phyloP scores from a whole-genome alignment of 2,329 filamentous ascomycete genomes.

The Penicillium aurantiogriseum region DNA sequence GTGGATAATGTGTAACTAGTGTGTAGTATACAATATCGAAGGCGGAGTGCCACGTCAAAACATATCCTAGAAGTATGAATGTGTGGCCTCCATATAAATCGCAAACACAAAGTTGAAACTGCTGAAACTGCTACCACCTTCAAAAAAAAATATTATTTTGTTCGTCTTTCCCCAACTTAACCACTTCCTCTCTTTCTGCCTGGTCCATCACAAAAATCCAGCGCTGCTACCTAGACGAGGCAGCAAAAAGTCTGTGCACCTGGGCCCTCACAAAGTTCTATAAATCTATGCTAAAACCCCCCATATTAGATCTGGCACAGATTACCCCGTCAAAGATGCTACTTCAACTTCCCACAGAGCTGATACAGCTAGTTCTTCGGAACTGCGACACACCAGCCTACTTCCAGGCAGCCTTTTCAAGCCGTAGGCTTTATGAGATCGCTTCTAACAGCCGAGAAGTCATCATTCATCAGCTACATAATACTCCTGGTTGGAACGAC shows the following conservation, averaged over 20 bases:
- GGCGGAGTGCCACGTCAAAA: background rate
- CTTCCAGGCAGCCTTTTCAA: conserved; percentile 39
- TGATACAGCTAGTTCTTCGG: conserved; percentile 40
- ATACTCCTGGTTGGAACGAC: conserved; percentile 33
- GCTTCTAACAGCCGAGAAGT: conserved; percentile 37
- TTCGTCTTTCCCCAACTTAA: background rate
- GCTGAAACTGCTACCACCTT: background rate
- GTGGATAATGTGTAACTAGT: background rate
- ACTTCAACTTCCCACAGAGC: conserved; percentile 36
- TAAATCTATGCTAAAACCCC: background rate
- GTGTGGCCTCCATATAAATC: background rate
- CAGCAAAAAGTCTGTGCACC: conserved; percentile 7
- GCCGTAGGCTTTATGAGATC: conserved; percentile 36
- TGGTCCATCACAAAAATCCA: background rate
- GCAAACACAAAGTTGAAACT: background rate
- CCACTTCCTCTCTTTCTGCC: background rate
- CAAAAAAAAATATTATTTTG: too few relatives aligned
- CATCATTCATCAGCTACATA: conserved; percentile 37
- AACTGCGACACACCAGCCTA: conserved; percentile 36
- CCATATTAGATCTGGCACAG: background rate
- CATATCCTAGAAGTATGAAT: background rate
- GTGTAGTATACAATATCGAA: too few relatives aligned
- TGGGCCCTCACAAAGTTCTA: background rate
- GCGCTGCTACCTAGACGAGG: background rate
- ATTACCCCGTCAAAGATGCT: background rate